phyloP scores from a whole-genome alignment of 2,329 filamentous ascomycete species.

The Alternaria sp. region DNA sequence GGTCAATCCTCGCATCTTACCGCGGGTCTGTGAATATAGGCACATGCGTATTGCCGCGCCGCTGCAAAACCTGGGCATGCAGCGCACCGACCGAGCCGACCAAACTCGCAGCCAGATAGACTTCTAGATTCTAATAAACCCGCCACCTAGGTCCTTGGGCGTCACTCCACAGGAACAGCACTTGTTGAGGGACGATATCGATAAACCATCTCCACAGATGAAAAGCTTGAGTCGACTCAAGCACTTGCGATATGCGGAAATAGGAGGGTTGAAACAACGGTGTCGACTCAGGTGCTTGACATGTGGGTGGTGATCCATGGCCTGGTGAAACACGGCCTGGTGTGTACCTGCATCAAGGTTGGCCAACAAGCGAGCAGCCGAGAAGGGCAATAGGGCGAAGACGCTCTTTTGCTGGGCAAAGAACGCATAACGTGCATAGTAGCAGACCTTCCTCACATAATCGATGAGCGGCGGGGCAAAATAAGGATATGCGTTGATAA shows the following conservation, averaged over 20 bases:
- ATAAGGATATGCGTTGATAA: slow-evolving; percentile 15
- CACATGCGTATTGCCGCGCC: neutral
- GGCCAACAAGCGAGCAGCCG: slow-evolving; percentile 10
- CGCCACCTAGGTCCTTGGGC: neutral
- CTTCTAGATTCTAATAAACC: neutral
- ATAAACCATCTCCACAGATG: slow-evolving; percentile 8
- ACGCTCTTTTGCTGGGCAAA: neutral
- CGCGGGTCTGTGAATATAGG: neutral
- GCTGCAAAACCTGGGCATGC: neutral
- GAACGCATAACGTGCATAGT: slow-evolving; percentile 6
- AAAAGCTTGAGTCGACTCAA: slow-evolving; percentile 17
- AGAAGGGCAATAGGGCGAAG: neutral
- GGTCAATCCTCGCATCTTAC: slow-evolving; percentile 5
- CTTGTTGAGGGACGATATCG: slow-evolving; percentile 12
- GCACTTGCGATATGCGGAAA: slow-evolving; percentile 10
- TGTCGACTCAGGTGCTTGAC: neutral
- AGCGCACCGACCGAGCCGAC: slow-evolving; percentile 1
- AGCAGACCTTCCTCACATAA: neutral
- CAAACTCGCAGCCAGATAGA: neutral
- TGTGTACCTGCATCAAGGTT: slow-evolving; percentile 12
- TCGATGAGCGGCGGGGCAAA: slow-evolving; percentile 6
- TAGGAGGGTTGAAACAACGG: slow-evolving; percentile 15
- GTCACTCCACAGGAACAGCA: neutral
- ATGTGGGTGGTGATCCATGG: slow-evolving; percentile 3
- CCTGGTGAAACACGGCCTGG: slow-evolving; percentile 13